These are phyloP conservation scores for Botryosphaeria dothidea DNA, from an alignment of 2,329 filamentous ascomycete species.

Conservation along the genomic window DNA sequence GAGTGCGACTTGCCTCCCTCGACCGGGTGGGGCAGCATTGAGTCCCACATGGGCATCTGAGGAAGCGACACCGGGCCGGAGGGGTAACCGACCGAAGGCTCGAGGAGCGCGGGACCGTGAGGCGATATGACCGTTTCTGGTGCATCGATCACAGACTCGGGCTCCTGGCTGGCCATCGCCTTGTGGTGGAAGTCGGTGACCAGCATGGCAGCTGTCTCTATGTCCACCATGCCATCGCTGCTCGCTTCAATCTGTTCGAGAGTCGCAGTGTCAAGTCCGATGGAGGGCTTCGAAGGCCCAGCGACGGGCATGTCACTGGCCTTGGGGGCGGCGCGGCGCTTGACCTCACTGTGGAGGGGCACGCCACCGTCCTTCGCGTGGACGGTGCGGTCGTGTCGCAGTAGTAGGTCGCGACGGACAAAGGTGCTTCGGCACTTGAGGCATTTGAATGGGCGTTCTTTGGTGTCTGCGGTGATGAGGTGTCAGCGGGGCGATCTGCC, in stretches of 20 bases:
- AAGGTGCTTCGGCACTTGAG: constrained; percentile 98
- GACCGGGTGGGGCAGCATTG: constrained; percentile 72
- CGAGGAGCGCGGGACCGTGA: constrained; percentile 70
- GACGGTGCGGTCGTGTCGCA: constrained; percentile 96
- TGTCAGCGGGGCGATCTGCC: constrained; percentile 20
- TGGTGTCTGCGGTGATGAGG: constrained; percentile 71
- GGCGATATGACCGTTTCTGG: constrained; percentile 72
- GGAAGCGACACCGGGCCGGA: constrained; percentile 77
- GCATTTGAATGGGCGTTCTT: constrained; percentile 98
- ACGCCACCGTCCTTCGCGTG: constrained; percentile 97
- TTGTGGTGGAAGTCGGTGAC: constrained; percentile 98
- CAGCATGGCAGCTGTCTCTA: constrained; percentile 97
- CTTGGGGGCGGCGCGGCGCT: constrained; percentile 76
- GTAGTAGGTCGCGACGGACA: constrained; percentile 91
- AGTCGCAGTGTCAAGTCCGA: constrained; percentile 80
- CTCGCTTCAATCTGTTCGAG: constrained; percentile 91
- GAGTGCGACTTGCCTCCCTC: constrained; percentile 75
- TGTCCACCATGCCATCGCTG: constrained; percentile 88
- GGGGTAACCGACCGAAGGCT: constrained; percentile 72
- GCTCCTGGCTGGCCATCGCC: constrained; percentile 73
- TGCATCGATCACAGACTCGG: constrained; percentile 54
- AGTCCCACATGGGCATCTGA: constrained; percentile 83
- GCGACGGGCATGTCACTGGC: constrained; percentile 56
- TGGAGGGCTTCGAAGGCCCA: constrained; percentile 72
- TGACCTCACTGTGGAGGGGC: constrained; percentile 90